phyloP scores from a whole-genome alignment of 1,284 basidiomycete genomes.

The Cryptococcus sp. region DNA sequence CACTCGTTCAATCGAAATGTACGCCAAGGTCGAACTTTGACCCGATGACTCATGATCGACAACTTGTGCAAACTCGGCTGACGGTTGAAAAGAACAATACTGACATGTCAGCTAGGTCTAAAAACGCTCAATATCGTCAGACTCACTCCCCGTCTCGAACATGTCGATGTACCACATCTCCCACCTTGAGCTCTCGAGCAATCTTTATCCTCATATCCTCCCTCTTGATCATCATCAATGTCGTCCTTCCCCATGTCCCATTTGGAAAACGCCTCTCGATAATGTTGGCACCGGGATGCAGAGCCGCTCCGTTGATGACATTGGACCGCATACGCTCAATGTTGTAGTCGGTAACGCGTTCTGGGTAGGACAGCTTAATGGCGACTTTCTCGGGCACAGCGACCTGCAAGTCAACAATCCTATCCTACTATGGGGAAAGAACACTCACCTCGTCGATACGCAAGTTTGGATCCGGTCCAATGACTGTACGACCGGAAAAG shows the following conservation, averaged over 20 bases:
- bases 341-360: conserved; percentile 90
- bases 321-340: conserved; percentile 71
- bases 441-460: conserved; percentile 77
- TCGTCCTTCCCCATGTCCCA: conserved; percentile 18
- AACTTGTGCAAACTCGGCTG: conserved; percentile 98
- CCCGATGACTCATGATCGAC: conserved; percentile 98
- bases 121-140: not conserved
- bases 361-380: conserved; percentile 93
- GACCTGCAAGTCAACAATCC: conserved; percentile 49
- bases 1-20: conserved; percentile 98
- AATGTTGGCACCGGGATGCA: conserved; percentile 92
- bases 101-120: conserved; percentile 26
- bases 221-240: conserved; percentile 38
- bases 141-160: conserved; percentile 83
- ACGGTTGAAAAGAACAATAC: conserved; percentile 94
- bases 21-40: conserved; percentile 86
- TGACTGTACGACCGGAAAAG: conserved; percentile 97
- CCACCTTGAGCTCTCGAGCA: conserved; percentile 41
- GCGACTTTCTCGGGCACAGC: conserved; percentile 96
- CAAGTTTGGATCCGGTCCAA: conserved; percentile 96
- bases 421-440: not conserved
- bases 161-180: conserved; percentile 55
- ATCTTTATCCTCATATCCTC: conserved; percentile 29
- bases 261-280: conserved; percentile 61
- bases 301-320: conserved; percentile 81